Base-by-base conservation (phyloP, 129 eudicot species). In the Lonicera japonica region DNA sequence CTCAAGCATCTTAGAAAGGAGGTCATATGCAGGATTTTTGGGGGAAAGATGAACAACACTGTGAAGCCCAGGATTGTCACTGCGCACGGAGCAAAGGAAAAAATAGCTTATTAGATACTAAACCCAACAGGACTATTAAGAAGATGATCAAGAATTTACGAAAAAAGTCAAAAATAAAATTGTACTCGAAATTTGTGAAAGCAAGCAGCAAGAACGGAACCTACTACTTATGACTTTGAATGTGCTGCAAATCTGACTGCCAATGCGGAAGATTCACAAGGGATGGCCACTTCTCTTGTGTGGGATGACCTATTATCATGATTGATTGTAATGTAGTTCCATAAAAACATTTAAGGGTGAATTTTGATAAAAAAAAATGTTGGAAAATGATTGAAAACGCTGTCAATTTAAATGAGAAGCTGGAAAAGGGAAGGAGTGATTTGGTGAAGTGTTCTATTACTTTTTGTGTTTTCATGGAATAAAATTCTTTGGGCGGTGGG, bases 1-100 rank as follows among this genome's bases (percentile, higher is more conserved):
- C 99, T 94, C 99, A 29, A 94, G 87, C 99, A 94, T 94, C 82
- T 83, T 94, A 24, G 95, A 80, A 70, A 94, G 95, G 68, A 94
- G 96, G 71, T 94, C 99, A 69, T 88, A 94, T 61, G 96, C 92
- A 54, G 90, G 89, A 73, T 66, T 72, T 83, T 94, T 94, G 29
- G 95, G 83, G 65, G 89, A 67, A 77, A 94, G 91, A 61, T 94
- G 96, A 56, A 94, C 96, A 70, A 88, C 75, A 68, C 75, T 94
- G 85, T 85, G 75, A 56, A 94, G 99, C 21, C 95, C 99, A 75
- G 92, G 85, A 79, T 83, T 94, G 58, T 94, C 96, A 83, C 99
- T 94, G 90, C 52, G 50, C 50, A 43, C 5, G 13, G 50, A 8
- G 50, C 65, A 60, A 34, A 36, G 69, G 48, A 58, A 68, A 14